phyloP scores from a whole-genome alignment of 768 basidiomycete genomes.

The Daedalea quercina region DNA sequence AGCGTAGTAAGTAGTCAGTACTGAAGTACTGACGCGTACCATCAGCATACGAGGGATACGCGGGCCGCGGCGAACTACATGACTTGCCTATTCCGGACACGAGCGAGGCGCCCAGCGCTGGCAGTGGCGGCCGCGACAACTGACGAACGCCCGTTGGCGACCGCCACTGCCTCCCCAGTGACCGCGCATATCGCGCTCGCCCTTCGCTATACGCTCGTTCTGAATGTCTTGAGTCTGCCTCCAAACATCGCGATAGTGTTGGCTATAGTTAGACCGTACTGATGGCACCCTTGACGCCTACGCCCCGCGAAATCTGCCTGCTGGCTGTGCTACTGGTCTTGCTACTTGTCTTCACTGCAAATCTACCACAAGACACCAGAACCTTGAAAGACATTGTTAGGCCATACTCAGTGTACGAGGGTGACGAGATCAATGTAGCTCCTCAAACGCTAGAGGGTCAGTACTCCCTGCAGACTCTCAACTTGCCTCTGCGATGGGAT shows the following conservation, averaged over 20 bases:
- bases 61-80: too few species aligned
- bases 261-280: background rate
- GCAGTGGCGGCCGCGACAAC: background rate
- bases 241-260: too few species aligned
- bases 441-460: conserved; percentile 18
- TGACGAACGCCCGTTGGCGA: background rate
- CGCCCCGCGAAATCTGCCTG: conserved; percentile 23
- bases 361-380: conserved; percentile 4
- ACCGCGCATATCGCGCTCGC: background rate
- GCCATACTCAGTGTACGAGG: conserved; percentile 5
- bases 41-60: too few species aligned
- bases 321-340: conserved; percentile 21
- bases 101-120: background rate
- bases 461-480: conserved; percentile 19
- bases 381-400: conserved; percentile 6
- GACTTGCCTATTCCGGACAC: background rate
- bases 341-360: conserved; percentile 15
- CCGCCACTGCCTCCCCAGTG: background rate
- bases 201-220: too few species aligned
- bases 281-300: conserved; percentile 23
- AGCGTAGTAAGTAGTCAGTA: too few species aligned
- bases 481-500: conserved; percentile 21
- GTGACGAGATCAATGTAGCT: conserved; percentile 3
- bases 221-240: too few species aligned
- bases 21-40: too few species aligned